phyloP scores from a whole-genome alignment of 768 basidiomycete species.

The Zangia roseola region DNA sequence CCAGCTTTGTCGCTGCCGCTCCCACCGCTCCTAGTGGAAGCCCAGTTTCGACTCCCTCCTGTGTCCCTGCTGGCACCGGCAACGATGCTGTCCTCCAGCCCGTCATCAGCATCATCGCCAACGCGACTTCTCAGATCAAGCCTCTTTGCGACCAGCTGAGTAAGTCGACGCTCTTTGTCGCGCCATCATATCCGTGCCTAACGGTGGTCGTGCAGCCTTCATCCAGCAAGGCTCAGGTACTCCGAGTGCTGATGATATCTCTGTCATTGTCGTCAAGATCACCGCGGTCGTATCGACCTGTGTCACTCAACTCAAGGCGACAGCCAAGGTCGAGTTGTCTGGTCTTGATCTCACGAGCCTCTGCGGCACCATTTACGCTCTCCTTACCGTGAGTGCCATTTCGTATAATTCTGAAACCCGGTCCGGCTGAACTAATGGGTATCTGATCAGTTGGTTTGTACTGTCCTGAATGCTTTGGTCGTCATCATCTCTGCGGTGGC shows the following conservation, averaged over 20 bases:
- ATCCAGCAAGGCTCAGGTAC: background rate
- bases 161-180: background rate
- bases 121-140: background rate
- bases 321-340: background rate
- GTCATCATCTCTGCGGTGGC: background rate
- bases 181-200: fast-evolving
- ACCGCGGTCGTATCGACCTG: background rate
- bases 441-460: background rate
- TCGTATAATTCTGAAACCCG: too few species aligned
- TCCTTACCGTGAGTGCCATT: slow-evolving; percentile 3
- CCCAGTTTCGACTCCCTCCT: background rate
- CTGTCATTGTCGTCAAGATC: slow-evolving; percentile 3
- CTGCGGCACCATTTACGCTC: background rate
- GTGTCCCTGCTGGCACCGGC: background rate
- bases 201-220: background rate
- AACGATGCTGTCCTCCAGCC: background rate
- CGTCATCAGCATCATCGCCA: background rate
- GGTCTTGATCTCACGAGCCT: background rate
- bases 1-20: slow-evolving; percentile 17
- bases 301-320: background rate
- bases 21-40: background rate
- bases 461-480: background rate
- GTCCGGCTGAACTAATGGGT: background rate
- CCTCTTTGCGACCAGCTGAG: background rate
- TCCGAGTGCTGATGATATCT: background rate